Conservation (phyloP, 2,329 filamentous ascomycete genomes). For the Arthrobotrys sphaeroides region DNA sequence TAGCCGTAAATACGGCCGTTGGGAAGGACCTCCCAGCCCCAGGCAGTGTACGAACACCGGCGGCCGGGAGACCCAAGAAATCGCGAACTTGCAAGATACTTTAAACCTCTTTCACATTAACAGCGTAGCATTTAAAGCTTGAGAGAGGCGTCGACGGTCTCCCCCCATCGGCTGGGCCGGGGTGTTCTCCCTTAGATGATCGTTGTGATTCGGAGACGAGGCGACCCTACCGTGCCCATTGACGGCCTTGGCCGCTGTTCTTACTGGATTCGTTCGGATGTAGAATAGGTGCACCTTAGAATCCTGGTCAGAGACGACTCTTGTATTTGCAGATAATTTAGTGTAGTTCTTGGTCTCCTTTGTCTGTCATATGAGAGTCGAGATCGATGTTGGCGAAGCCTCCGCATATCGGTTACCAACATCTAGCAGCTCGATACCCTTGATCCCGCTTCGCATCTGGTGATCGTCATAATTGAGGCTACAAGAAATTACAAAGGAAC, state of each 20-base stretch:
- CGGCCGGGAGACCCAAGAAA: constrained; percentile 21
- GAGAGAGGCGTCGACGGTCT: background rate
- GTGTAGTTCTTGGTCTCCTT: background rate
- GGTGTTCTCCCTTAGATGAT: background rate
- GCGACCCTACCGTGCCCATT: background rate
- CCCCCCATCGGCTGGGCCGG: background rate
- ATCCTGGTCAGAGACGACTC: background rate
- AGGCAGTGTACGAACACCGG: background rate
- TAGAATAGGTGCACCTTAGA: background rate
- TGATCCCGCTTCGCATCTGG: no score
- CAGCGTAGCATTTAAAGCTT: background rate
- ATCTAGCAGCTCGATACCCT: no score
- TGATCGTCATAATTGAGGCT: no score
- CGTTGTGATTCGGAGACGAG: background rate
- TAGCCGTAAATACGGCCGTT: constrained; percentile 88
- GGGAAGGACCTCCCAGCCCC: constrained; percentile 69
- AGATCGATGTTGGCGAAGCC: no score
- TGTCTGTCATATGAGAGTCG: no score
- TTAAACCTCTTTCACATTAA: constrained; percentile 3
- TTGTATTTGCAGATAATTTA: background rate
- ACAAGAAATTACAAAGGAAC: no score
- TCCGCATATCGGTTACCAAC: no score
- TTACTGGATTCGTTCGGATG: background rate
- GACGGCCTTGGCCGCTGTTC: background rate
- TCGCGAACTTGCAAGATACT: constrained; percentile 38